phyloP scores from a whole-genome alignment of 805 yeast genomes.

The Ogataea parapolymorpha region DNA sequence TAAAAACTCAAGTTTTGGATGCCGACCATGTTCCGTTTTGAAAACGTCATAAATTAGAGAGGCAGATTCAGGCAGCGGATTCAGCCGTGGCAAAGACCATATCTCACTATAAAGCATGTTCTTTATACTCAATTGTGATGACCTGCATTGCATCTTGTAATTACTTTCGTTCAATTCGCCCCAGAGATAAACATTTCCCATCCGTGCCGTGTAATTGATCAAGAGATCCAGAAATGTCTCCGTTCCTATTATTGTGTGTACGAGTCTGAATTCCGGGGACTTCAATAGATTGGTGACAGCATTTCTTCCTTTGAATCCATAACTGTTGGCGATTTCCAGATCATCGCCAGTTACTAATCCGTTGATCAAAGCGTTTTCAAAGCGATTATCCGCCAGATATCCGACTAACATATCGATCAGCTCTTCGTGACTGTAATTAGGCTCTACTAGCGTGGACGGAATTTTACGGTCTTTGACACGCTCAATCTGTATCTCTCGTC shows the following conservation, averaged over 20 bases:
- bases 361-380: constrained; percentile 36
- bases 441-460: background rate
- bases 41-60: constrained; percentile 1
- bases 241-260: constrained; percentile 41
- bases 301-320: constrained; percentile 36
- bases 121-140: constrained; percentile 13
- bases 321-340: constrained; percentile 24
- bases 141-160: background rate
- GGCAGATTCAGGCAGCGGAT: constrained; percentile 25
- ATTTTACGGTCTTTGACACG: background rate
- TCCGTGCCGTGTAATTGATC: constrained; percentile 33
- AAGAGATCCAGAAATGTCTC: constrained; percentile 38
- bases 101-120: constrained; percentile 28
- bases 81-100: constrained; percentile 10
- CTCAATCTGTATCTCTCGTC: background rate
- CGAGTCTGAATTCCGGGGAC: constrained; percentile 40
- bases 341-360: constrained; percentile 42
- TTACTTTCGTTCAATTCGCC: constrained; percentile 15
- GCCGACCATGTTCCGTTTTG: constrained; percentile 17
- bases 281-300: constrained; percentile 41
- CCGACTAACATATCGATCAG: constrained; percentile 41
- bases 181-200: constrained; percentile 21
- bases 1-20: constrained; percentile 18
- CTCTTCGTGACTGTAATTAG: constrained; percentile 26
- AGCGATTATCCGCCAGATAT: constrained; percentile 29